These are phyloP conservation scores for Diaporthe citriasiana DNA, from an alignment of 2,329 filamentous ascomycete species.

Conservation along the genomic window DNA sequence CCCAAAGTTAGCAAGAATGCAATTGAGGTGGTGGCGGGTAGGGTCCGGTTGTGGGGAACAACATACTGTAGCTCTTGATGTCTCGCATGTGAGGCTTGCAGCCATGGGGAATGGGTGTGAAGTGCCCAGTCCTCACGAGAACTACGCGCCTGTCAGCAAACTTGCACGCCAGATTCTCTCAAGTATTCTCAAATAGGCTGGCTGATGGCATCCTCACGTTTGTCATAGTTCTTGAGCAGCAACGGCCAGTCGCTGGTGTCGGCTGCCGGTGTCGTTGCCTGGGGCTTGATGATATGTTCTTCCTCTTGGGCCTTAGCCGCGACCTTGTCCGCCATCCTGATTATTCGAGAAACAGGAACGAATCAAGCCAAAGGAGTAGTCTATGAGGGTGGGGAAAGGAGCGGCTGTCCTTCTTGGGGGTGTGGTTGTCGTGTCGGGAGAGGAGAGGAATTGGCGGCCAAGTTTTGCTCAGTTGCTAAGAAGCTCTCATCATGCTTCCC, in stretches of 20 bases:
- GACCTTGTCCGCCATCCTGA: conserved; percentile 63
- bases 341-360: conserved; percentile 39
- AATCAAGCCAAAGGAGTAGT: conserved; percentile 34
- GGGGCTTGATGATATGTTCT: conserved; percentile 93
- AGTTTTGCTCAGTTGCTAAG: conserved; percentile 24
- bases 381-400: neutral
- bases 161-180: conserved; percentile 25
- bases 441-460: neutral
- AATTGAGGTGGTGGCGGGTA: neutral
- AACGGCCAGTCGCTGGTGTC: conserved; percentile 94
- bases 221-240: conserved; percentile 95
- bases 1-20: conserved; percentile 10
- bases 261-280: conserved; percentile 81
- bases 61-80: conserved; percentile 83
- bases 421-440: conserved; percentile 16
- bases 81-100: conserved; percentile 93
- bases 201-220: conserved; percentile 67
- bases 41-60: neutral
- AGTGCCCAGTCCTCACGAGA: conserved; percentile 93
- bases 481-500: conserved; percentile 40
- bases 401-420: conserved; percentile 27
- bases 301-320: conserved; percentile 67
- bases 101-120: conserved; percentile 95
- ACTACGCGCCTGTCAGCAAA: conserved; percentile 66
- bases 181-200: conserved; percentile 30